These are phyloP conservation scores for Phytophthora meadii DNA, from an alignment of 352 stramenopile species.

Conservation along the genomic window DNA sequence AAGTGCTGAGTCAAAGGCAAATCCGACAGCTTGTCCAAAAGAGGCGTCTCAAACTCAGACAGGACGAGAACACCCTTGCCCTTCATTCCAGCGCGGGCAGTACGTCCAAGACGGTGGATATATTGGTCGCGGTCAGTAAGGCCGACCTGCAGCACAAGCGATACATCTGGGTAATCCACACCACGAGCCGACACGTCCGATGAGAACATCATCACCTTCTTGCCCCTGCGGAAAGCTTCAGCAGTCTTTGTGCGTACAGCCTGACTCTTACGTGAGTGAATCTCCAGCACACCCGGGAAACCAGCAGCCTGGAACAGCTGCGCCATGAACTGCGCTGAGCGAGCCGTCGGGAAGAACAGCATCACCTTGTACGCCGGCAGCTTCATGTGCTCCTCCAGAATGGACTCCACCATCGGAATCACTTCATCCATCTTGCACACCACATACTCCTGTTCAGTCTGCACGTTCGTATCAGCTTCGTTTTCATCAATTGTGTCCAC, in stretches of 20 bases:
- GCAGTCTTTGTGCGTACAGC: constrained; percentile 85
- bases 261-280: constrained; percentile 97
- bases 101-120: constrained; percentile 96
- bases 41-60: constrained; percentile 80
- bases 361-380: constrained; percentile 94
- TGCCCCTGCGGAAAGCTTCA: constrained; percentile 89
- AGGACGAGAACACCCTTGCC: constrained; percentile 87
- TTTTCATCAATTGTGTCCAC: constrained; percentile 95
- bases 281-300: constrained; percentile 90
- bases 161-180: constrained; percentile 96
- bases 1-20: constrained; percentile 55
- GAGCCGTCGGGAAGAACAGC: constrained; percentile 94
- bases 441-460: constrained; percentile 89
- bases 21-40: constrained; percentile 75
- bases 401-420: constrained; percentile 69
- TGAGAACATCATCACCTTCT: constrained; percentile 93
- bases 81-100: constrained; percentile 89
- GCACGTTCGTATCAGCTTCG: constrained; percentile 89
- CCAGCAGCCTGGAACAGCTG: constrained; percentile 87
- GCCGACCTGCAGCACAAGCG: constrained; percentile 85
- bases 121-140: constrained; percentile 93
- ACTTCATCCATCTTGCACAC: constrained; percentile 76
- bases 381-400: constrained; percentile 82
- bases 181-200: constrained; percentile 94
- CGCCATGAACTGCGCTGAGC: constrained; percentile 89